Evolutionary conservation across 495 filamentous ascomycete genomes (phyloP), one percentile per base, ranked within the genome.

Genomic region (Eremomyces bilateralis): DNA sequence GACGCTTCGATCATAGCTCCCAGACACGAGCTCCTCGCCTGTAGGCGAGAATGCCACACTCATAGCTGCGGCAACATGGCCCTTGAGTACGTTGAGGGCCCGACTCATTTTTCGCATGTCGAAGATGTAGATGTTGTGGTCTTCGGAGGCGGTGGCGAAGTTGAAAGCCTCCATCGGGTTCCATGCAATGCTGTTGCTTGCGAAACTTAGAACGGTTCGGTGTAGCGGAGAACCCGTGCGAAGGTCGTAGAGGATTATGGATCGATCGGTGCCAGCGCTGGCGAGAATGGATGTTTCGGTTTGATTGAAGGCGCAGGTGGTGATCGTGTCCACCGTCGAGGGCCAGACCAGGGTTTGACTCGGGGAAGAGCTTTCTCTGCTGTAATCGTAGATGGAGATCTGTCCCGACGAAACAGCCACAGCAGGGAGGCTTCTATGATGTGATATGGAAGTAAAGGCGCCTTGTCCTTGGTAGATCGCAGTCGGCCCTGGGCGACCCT

Each of bases 81-180:
- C 88, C 57, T 88, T 90, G 12, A 88, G 65, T n/a, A 94, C 72
- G 48, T 95, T 95, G 31, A 84, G 52, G 2, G 82, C 78, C 33
- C 81, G 71, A 37, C 72, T 62, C 51, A 84, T 69, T 44, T 81
- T 81, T 39, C 81, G 63, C 76, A 82, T 83, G 53, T 92, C 81
- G 48, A 88, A 90, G 15, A 85, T 62, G 50, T 84, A 75, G 35
- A 66, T 61, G 54, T 81, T 80, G 48, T 80, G 75, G 37, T 80
- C 76, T 57, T 80, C 81, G 40, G 68, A 76, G 2, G 73, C 82
- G 17, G 80, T 71, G 12, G 76, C 78, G 48, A 91, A 80, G 49
- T 91, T 92, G 62, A 90, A 83, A 4, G 82, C 73, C 54, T 91
- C 83, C 73, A 93, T 83, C 0, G 85, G 88, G 49, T 95, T 95